A percentile compares a stretch with the other conserved stretches of the same genome.
These are phyloP conservation scores for Mucuna pruriens DNA, from an alignment of 306 rosid genomes.

Conservation along the genomic window DNA sequence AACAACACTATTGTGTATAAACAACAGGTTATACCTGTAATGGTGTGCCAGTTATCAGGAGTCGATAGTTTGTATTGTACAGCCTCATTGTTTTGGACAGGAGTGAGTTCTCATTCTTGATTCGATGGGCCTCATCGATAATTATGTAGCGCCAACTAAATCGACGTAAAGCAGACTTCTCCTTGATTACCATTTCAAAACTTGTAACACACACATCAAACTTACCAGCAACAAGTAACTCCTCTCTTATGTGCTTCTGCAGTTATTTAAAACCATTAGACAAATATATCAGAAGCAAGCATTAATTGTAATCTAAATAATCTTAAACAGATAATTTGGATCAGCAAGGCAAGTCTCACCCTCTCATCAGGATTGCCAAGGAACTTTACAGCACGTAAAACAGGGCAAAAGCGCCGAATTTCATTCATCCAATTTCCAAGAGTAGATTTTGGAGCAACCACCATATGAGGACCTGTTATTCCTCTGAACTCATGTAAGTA, in stretches of 20 bases:
- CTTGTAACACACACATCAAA: slow-evolving; percentile 97
- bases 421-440: slow-evolving; percentile 99
- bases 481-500: slow-evolving; percentile 96
- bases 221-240: slow-evolving; percentile 91
- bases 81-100: slow-evolving; percentile 97
- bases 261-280: slow-evolving; percentile 25
- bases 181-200: slow-evolving; percentile 99
- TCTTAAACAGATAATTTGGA: slow-evolving; percentile 6
- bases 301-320: neutral
- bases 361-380: slow-evolving; percentile 99
- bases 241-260: slow-evolving; percentile 85
- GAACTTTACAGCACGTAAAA: slow-evolving; percentile 82
- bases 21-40: slow-evolving; percentile 69
- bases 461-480: slow-evolving; percentile 97
- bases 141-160: slow-evolving; percentile 98
- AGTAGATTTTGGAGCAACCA: slow-evolving; percentile 99
- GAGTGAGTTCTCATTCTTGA: slow-evolving; percentile 96
- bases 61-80: slow-evolving; percentile 87
- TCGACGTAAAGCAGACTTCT: slow-evolving; percentile 80
- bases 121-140: slow-evolving; percentile 97
- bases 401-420: slow-evolving; percentile 93
- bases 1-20: slow-evolving; percentile 4
- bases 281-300: slow-evolving; percentile 1
- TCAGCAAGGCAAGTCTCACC: slow-evolving; percentile 50
- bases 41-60: slow-evolving; percentile 96